Evolutionary conservation across 1,284 basidiomycete genomes (phyloP).

Genomic region (Trametes pubescens): DNA sequence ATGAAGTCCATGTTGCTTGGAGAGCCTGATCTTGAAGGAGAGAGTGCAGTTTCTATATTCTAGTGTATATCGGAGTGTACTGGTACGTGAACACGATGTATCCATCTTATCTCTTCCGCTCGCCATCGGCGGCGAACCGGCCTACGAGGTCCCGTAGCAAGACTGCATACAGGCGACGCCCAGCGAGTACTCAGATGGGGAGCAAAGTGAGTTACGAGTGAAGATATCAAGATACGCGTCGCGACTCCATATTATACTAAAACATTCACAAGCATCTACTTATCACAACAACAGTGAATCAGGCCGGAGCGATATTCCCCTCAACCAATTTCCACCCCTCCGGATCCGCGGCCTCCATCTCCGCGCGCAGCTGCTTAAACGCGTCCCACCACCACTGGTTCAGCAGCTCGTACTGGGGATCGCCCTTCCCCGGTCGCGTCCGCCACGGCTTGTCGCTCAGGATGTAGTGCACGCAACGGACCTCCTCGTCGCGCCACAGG

Average conservation of each 20-base stretch:
- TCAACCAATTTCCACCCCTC: conserved; percentile 62
- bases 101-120: conserved; percentile 1
- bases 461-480: conserved; percentile 81
- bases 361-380: conserved; percentile 59
- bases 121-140: background rate
- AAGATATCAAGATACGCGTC: background rate
- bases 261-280: background rate
- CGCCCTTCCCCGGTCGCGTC: conserved; percentile 45
- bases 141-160: background rate
- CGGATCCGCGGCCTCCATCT: conserved; percentile 55
- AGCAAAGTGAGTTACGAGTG: background rate
- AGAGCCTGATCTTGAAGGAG: conserved; percentile 52
- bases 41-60: background rate
- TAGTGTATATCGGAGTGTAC: conserved; percentile 11
- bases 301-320: conserved; percentile 51
- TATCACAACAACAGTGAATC: background rate
- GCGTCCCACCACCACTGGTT: conserved; percentile 84
- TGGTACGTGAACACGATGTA: conserved; percentile 21
- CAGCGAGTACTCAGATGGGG: no score
- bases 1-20: conserved; percentile 92
- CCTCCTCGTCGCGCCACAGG: conserved; percentile 82
- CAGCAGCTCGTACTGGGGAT: conserved; percentile 53
- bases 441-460: conserved; percentile 82
- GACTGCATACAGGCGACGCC: no score
- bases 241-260: background rate